Percentiles rank a stretch among this genome's conserved stretches.
Conservation (phyloP, 441 rosid genomes). For the Jatropha multifida region DNA sequence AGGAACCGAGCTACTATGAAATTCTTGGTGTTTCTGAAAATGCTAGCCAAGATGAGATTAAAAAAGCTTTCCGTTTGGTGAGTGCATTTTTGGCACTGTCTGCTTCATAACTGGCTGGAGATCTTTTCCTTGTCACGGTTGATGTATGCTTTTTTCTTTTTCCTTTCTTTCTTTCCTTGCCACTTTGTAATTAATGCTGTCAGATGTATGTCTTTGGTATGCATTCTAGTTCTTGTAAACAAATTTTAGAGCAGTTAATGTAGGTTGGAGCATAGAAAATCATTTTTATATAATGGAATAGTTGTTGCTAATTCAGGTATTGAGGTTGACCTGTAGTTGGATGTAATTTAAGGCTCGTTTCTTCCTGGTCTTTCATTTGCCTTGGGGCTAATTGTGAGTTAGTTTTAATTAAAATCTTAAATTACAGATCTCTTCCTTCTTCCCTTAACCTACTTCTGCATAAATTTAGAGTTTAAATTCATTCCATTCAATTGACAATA, state of each 20-base stretch:
- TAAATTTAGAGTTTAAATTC: neutral
- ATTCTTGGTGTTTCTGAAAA: conserved; percentile 70
- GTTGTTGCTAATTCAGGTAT: neutral
- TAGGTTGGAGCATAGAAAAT: neutral
- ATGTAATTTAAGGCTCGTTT: neutral
- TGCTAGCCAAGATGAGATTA: conserved; percentile 78
- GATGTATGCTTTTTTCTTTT: neutral
- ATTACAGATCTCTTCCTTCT: neutral
- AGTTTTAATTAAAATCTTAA: no score
- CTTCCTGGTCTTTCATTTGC: neutral
- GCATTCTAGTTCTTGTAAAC: neutral
- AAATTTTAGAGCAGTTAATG: neutral
- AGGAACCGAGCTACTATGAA: conserved; percentile 59
- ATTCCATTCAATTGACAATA: neutral
- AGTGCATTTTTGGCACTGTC: conserved; percentile 22
- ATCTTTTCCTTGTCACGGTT: neutral
- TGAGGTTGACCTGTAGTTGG: neutral
- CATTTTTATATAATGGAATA: neutral
- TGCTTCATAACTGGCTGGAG: neutral
- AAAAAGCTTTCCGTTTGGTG: conserved; percentile 74
- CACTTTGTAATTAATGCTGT: neutral
- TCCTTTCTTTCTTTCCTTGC: neutral
- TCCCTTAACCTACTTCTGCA: neutral
- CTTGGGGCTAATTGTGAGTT: neutral
- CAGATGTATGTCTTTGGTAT: neutral